Evolutionary conservation across 1,284 basidiomycete genomes (phyloP).

Genomic region (Agaricales sp.): DNA sequence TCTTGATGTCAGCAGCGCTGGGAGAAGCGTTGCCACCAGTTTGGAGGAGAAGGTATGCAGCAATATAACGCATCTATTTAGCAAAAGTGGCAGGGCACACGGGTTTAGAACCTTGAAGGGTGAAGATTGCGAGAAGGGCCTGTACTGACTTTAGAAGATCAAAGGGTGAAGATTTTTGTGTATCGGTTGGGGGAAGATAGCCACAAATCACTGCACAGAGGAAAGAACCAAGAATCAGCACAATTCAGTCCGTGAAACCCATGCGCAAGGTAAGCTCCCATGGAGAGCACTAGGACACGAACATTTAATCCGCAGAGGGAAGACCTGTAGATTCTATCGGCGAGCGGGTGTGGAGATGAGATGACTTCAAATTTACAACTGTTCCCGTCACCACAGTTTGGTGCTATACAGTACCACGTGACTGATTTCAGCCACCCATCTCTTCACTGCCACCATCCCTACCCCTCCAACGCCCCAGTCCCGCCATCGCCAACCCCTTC

Average conservation of each 20-base stretch:
- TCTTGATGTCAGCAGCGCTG: constrained; percentile 84
- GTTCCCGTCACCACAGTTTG: too few relatives aligned
- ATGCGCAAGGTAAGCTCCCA: too few relatives aligned
- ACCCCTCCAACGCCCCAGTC: not conserved
- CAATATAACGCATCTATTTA: constrained; percentile 87
- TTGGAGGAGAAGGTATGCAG: constrained; percentile 96
- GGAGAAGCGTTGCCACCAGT: constrained; percentile 89
- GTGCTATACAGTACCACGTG: constrained; percentile 52
- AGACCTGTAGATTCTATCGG: constrained; percentile 87
- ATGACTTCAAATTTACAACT: too few relatives aligned
- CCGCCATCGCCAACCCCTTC: not conserved
- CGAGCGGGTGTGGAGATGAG: constrained; percentile 18
- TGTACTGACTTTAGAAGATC: constrained; percentile 7
- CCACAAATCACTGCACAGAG: constrained; percentile 87
- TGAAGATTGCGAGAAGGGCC: not conserved
- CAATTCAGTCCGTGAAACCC: constrained; percentile 5
- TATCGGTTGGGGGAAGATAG: constrained; percentile 43
- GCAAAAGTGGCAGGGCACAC: constrained; percentile 10
- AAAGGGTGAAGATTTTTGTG: constrained; percentile 20
- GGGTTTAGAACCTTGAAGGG: too few relatives aligned
- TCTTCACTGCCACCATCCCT: constrained; percentile 12
- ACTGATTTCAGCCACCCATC: constrained; percentile 30
- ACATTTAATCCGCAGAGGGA: constrained; percentile 83
- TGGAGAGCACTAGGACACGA: constrained; percentile 19
- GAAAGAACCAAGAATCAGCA: constrained; percentile 8